Percentiles rank a stretch among this genome's conserved stretches.
phyloP scores from a whole-genome alignment of 2,329 filamentous ascomycete genomes.

The Neofusicoccum kwambonambiense region DNA sequence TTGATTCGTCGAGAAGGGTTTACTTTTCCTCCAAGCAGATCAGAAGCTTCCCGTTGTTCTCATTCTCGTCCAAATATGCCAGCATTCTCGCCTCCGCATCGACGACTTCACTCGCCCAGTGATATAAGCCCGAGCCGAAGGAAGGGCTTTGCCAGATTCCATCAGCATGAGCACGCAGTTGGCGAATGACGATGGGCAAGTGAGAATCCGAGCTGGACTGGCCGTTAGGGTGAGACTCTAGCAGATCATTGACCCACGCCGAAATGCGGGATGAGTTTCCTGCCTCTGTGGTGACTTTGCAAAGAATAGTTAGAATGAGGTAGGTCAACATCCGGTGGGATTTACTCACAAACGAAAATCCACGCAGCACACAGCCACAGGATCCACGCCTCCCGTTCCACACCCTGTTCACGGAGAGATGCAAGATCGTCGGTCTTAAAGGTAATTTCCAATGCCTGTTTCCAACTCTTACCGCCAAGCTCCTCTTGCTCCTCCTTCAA shows the following conservation, averaged over 20 bases:
- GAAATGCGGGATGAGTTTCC: background rate
- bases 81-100: slow-evolving; percentile 14
- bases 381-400: slow-evolving; percentile 7
- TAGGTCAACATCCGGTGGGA: background rate
- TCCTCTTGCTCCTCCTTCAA: background rate
- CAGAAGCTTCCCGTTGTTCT: background rate
- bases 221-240: background rate
- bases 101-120: background rate
- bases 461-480: background rate
- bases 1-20: background rate
- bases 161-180: background rate
- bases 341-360: background rate
- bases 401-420: background rate
- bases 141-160: background rate
- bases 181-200: background rate
- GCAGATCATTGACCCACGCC: background rate
- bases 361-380: slow-evolving; percentile 13
- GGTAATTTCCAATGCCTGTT: background rate
- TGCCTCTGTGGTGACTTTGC: background rate
- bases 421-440: slow-evolving; percentile 9
- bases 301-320: background rate
- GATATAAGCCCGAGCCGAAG: background rate
- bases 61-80: slow-evolving; percentile 3
- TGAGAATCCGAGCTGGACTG: background rate
- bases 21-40: background rate